These are phyloP conservation scores for Chlorella vulgaris DNA, from an alignment of 139 green algal genomes.

Conservation along the genomic window DNA sequence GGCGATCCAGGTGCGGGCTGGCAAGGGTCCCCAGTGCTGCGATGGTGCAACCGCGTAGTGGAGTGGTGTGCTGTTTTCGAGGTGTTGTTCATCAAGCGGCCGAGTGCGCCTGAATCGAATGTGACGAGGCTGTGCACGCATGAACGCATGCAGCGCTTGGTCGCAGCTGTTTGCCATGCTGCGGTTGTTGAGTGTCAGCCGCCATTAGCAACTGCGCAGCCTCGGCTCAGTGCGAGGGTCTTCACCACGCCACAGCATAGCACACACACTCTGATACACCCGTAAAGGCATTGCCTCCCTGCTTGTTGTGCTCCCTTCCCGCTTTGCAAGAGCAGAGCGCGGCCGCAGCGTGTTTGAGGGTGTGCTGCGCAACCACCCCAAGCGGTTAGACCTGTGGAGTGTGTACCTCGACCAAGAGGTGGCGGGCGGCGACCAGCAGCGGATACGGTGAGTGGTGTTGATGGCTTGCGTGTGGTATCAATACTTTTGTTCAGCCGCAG, in stretches of 20 bases:
- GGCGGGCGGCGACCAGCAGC: conserved; percentile 16
- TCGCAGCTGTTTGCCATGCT: too few species aligned
- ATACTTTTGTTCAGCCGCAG: not conserved
- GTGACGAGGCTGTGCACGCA: too few species aligned
- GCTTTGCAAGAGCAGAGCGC: conserved; percentile 68
- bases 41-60: not conserved
- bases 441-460: conserved; percentile 14
- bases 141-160: too few species aligned
- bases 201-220: too few species aligned
- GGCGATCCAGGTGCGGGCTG: conserved; percentile 44
- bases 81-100: too few species aligned
- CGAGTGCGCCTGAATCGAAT: too few species aligned
- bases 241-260: not conserved
- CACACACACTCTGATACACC: not conserved
- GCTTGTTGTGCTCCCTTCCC: not conserved
- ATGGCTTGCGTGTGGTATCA: not conserved
- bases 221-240: too few species aligned
- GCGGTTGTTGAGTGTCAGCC: too few species aligned
- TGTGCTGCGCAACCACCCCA: conserved; percentile 91
- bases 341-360: conserved; percentile 89
- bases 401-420: conserved; percentile 95
- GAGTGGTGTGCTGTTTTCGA: too few species aligned
- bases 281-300: not conserved
- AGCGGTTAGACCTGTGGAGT: conserved; percentile 94
- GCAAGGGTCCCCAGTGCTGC: not conserved